Evolutionary conservation across 2,329 filamentous ascomycete species (phyloP), one percentile per base, ranked within the genome.

Genomic region (Diaporthe capsici): DNA sequence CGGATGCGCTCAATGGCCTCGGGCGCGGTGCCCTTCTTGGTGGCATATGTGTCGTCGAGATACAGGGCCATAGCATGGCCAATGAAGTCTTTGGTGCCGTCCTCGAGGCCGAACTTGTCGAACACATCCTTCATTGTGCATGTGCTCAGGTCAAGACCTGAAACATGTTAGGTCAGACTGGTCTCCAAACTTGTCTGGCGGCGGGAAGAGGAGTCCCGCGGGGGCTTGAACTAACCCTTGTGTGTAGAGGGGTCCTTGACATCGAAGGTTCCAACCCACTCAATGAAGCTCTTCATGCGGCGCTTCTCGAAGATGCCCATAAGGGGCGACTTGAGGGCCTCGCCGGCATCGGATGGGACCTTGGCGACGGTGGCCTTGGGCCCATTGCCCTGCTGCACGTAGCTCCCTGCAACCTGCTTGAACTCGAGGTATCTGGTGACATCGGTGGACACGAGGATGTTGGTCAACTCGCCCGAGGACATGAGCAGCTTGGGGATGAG

Each of bases 231-330:
- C 89, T 79, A 85, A 98, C 96, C 96, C 86, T 97, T 96, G 90
- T 98, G 96, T 81, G 95, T 96, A 71, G 92, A 88, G 47, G 95
- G 90, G 83, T 99, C 94, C 79, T 94, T 93, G 83, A 89, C 84
- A 82, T 98, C 93, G 84, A 97, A 98, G 78, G 91, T 91, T 79
- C 95, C 96, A 81, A 98, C 92, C 95, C 95, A 98, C 86, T 98
- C 95, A 81, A 98, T 91, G 87, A 98, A 99, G 86, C 92, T 94
- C 92, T 98, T 97, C 86, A 98, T 97, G 81, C 97, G 91, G 82
- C 96, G 93, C 92, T 99, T 99, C 90, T 99, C 97, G 79, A 98
- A 98, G 76, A 98, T 89, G 76, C 97, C 97, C 95, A 99, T 98
- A 81, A 99, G 88, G 71, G 96, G 95, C 70, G 96, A 98, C 82